Evolutionary conservation across 805 yeast species (phyloP).

Genomic region (Cyberlindnera bimundalis): DNA sequence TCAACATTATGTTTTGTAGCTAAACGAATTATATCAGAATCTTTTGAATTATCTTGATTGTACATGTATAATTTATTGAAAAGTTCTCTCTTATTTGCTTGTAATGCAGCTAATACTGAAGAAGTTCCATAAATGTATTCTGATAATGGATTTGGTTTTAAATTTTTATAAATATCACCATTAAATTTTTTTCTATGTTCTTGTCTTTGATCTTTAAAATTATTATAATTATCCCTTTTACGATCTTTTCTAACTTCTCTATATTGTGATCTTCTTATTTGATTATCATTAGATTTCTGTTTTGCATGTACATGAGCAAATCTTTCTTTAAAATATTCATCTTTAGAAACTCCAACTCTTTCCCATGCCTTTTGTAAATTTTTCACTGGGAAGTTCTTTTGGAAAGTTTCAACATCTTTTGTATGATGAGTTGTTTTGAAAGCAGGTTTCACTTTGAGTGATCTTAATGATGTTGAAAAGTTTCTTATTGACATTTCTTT

Average conservation of each 20-base stretch:
- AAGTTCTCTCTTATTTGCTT: slow-evolving; percentile 49
- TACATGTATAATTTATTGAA: slow-evolving; percentile 50
- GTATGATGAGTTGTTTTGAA: slow-evolving; percentile 8
- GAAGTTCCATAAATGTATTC: slow-evolving; percentile 79
- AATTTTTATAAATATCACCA: slow-evolving; percentile 20
- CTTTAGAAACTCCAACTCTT: slow-evolving; percentile 55
- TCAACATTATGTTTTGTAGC: slow-evolving; percentile 37
- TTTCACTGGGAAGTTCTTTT: slow-evolving; percentile 30
- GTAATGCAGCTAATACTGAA: slow-evolving; percentile 68
- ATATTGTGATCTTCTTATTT: slow-evolving; percentile 20
- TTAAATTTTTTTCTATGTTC: slow-evolving; percentile 19
- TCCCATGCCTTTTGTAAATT: slow-evolving; percentile 60
- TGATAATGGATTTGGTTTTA: slow-evolving; percentile 42
- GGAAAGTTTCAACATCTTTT: slow-evolving; percentile 29
- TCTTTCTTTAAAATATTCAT: slow-evolving; percentile 55
- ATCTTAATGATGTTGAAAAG: slow-evolving; percentile 1
- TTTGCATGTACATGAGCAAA: slow-evolving; percentile 66
- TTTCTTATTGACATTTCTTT: slow-evolving; percentile 3
- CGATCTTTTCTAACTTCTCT: slow-evolving; percentile 18
- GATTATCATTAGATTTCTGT: slow-evolving; percentile 21
- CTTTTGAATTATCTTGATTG: slow-evolving; percentile 32
- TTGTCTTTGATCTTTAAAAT: slow-evolving; percentile 13
- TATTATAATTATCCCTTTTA: slow-evolving; percentile 6
- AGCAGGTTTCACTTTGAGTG: slow-evolving; percentile 18
- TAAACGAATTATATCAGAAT: slow-evolving; percentile 41